A percentile compares a stretch with the other conserved stretches of the same genome.
phyloP scores from a whole-genome alignment of 305 asterid species.

The Solanum chacoense region DNA sequence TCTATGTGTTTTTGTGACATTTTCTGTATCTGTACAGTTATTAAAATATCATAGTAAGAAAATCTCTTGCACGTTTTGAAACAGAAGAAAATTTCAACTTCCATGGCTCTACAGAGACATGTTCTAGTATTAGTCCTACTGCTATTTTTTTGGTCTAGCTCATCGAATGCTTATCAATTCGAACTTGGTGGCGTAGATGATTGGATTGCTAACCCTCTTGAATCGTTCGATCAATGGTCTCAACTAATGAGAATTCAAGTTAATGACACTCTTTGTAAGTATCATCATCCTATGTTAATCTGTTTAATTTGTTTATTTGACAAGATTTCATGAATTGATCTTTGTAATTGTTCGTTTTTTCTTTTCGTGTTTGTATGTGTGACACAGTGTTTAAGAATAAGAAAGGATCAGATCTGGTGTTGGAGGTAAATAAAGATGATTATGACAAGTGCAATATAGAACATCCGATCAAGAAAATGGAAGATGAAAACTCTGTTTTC shows the following conservation, averaged over 20 bases:
- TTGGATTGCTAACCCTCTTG: conserved; percentile 43
- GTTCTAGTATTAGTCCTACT: neutral
- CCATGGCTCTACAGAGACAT: neutral
- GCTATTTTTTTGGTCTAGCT: conserved; percentile 5
- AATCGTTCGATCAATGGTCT: conserved; percentile 44
- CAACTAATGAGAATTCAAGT: conserved; percentile 44
- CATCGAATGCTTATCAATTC: conserved; percentile 23
- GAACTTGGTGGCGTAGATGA: conserved; percentile 40
- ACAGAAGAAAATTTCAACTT: neutral
- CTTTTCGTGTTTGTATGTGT: neutral
- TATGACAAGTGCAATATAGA: conserved; percentile 39
- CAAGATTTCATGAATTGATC: neutral
- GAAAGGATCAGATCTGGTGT: conserved; percentile 39
- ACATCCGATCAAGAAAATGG: conserved; percentile 29
- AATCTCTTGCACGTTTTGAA: neutral
- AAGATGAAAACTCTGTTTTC: conserved; percentile 39
- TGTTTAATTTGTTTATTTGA: neutral
- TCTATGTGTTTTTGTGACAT: neutral
- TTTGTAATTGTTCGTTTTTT: neutral
- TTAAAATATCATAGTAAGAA: neutral
- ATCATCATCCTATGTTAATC: neutral
- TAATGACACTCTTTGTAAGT: conserved; percentile 55
- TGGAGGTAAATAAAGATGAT: conserved; percentile 44
- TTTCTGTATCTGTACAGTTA: neutral
- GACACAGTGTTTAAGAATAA: conserved; percentile 45